Base-by-base conservation (phyloP, 345 rosid species). In the Bruguiera gymnorhiza region DNA sequence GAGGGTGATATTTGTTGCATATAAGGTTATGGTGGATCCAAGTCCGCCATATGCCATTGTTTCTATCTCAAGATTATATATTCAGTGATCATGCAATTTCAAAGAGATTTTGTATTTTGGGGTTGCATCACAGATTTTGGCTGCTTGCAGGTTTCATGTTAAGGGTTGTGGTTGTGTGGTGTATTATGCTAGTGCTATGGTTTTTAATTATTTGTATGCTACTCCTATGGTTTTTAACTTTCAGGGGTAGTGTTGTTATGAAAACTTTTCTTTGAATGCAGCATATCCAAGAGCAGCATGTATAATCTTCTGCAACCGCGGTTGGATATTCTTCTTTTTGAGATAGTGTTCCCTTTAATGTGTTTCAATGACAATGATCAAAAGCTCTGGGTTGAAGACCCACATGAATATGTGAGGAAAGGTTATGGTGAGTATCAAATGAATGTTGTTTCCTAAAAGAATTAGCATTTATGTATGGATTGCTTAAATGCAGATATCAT, bases 371-470 rank as follows among this genome's bases (percentile, higher is more conserved):
- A 96, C 80, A 72, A 80, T 82, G 99, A 96, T 84, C 98, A 96
- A 83, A 86, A 88, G 79, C 99, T 96, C 72, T 96, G 99, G 99
- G 99, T 90, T 65, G 99, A 96, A 84, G 99, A 96, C 70, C 96
- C 99, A 13, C 98, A 96, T 73, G 99, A 96, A 81, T 96, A 96
- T 80, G 99, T 96, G 75, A 89, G 99, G 85, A 96, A 96, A 82
- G 99, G 99, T 43, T 96, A 96, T 83, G 96, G 99, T 96, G 82
- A 86, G 98, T 82, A 63, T 72, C 50, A 19, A 15, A 66, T 39
- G 13, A 39, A 43, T 8, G 20, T 26, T 27, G 32, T 21, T 70
- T 67, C 53, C 54, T 60, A 23, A n/a, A 60, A 48, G 11, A 6
- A 9, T 1, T 50, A 6, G 5, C 16, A 36, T 59, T 74, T 67